These are phyloP conservation scores for Tetradesmus obliquus DNA, from an alignment of 139 green algal species.

Conservation along the genomic window DNA sequence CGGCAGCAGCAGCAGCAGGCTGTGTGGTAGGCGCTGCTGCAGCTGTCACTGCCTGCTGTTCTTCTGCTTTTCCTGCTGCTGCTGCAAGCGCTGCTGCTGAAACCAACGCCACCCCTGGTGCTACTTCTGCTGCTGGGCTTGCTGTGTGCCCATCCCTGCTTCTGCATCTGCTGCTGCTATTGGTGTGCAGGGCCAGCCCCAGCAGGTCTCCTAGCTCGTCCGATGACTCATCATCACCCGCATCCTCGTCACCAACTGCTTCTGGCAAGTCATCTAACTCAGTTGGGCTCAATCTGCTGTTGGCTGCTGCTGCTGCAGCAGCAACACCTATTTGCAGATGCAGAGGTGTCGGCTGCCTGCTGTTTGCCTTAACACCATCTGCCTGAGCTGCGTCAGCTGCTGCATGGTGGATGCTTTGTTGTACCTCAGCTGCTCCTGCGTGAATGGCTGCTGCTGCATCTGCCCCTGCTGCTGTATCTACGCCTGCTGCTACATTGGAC, in stretches of 20 bases:
- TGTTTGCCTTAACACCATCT: neutral
- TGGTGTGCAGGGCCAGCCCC: neutral
- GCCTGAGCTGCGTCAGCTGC: neutral
- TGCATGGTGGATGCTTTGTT: neutral
- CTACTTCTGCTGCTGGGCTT: neutral
- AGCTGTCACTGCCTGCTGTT: neutral
- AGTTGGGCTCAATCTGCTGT: neutral
- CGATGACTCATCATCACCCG: neutral
- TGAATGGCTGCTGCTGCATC: neutral
- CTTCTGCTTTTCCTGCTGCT: neutral
- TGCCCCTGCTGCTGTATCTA: neutral
- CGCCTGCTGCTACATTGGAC: neutral
- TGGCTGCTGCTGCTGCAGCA: neutral
- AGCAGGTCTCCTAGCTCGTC: neutral
- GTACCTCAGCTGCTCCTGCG: neutral
- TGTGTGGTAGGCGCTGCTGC: neutral
- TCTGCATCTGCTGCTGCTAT: conserved; percentile 10
- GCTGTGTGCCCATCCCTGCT: too few relatives aligned
- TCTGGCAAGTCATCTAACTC: neutral
- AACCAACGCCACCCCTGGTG: neutral
- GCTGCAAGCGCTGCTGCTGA: neutral
- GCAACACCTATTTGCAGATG: neutral
- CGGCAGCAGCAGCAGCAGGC: conserved; percentile 15
- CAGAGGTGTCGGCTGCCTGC: neutral
- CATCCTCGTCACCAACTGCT: neutral